These are phyloP conservation scores for Russula virescens DNA, from an alignment of 768 basidiomycete species.

Conservation along the genomic window DNA sequence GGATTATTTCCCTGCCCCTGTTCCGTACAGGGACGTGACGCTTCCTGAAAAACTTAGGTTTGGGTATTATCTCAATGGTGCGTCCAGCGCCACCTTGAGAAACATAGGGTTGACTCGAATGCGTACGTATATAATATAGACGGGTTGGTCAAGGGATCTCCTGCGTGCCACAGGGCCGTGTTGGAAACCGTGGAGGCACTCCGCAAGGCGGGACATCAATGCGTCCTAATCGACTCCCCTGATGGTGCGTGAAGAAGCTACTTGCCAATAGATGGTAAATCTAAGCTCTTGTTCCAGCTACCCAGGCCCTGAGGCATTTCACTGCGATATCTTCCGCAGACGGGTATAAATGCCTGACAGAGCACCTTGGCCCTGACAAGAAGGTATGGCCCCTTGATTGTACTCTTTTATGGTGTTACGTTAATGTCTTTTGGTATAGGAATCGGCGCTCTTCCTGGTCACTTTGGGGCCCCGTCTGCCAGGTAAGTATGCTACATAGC, in stretches of 20 bases:
- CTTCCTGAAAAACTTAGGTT: conserved; percentile 58
- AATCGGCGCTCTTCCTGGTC: conserved; percentile 19
- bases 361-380: conserved; percentile 23
- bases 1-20: conserved; percentile 35
- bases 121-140: background rate
- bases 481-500: no score
- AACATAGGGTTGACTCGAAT: conserved; percentile 7
- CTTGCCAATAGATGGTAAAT: no score
- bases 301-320: conserved; percentile 8
- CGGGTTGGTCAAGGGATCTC: conserved; percentile 14
- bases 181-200: conserved; percentile 34
- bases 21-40: conserved; percentile 55
- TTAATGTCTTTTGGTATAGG: background rate
- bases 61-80: conserved; percentile 66
- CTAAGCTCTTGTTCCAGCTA: background rate
- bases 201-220: conserved; percentile 37
- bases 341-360: conserved; percentile 19
- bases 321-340: conserved; percentile 18
- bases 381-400: conserved; percentile 6
- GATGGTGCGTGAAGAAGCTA: conserved; percentile 14
- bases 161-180: conserved; percentile 33
- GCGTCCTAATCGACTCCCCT: conserved; percentile 34
- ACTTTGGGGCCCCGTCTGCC: conserved; percentile 20
- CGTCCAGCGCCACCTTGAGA: background rate
- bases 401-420: no score